These are phyloP conservation scores for Cantharellus cinnabarinus DNA, from an alignment of 768 basidiomycete species.

Conservation along the genomic window DNA sequence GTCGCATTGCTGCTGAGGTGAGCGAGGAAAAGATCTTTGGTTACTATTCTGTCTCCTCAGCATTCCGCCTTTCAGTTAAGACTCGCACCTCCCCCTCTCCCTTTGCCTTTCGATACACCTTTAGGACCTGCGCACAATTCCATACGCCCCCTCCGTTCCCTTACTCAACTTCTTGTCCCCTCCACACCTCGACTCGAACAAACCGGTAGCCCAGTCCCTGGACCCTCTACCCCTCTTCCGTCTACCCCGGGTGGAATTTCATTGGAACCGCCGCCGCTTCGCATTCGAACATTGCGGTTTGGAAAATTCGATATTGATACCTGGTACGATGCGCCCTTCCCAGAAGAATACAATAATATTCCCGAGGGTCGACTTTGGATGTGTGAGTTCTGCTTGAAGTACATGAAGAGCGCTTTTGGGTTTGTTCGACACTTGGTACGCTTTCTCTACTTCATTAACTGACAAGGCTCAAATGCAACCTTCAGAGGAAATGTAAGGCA, in stretches of 20 bases:
- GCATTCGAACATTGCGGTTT: slow-evolving; percentile 77
- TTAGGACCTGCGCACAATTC: background rate
- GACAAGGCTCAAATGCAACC: slow-evolving; percentile 1
- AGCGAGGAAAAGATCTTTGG: slow-evolving; percentile 8
- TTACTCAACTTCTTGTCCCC: slow-evolving; percentile 14
- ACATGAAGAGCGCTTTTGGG: slow-evolving; percentile 86
- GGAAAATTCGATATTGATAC: slow-evolving; percentile 86
- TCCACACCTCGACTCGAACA: slow-evolving; percentile 7
- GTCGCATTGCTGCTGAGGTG: slow-evolving; percentile 57
- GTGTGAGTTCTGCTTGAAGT: slow-evolving; percentile 95
- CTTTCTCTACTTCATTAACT: slow-evolving; percentile 7
- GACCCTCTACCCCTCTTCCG: slow-evolving; percentile 1
- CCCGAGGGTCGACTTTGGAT: slow-evolving; percentile 89
- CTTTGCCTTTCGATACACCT: background rate
- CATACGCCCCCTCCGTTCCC: slow-evolving; percentile 6
- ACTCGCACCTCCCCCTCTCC: background rate
- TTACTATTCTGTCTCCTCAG: background rate
- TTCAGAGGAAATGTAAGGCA: slow-evolving; percentile 81
- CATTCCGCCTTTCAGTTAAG: background rate
- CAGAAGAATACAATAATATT: slow-evolving; percentile 85
- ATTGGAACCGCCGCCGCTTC: slow-evolving; percentile 23
- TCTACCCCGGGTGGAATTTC: slow-evolving; percentile 7
- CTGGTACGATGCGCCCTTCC: slow-evolving; percentile 98
- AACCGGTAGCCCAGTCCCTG: slow-evolving; percentile 13
- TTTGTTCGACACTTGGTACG: slow-evolving; percentile 69